A percentile compares a stretch with the other conserved stretches of the same genome.
Conservation (phyloP, 2,329 filamentous ascomycete genomes). For the Talaromyces islandicus region DNA sequence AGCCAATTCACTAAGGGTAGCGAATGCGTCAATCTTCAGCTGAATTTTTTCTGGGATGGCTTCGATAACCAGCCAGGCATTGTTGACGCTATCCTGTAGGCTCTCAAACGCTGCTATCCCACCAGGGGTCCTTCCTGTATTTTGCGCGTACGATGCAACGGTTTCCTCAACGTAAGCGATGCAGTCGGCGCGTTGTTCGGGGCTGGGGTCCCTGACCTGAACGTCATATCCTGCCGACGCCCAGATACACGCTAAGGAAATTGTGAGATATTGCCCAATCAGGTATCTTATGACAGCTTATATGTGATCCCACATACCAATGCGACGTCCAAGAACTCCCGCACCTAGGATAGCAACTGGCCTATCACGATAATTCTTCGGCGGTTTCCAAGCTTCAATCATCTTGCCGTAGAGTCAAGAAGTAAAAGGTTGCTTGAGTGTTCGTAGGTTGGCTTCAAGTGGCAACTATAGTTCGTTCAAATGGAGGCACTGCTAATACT, state of each 20-base stretch:
- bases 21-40: not conserved
- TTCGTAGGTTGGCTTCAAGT: too few species aligned
- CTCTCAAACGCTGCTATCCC: not conserved
- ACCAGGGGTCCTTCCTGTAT: not conserved
- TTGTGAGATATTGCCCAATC: too few species aligned
- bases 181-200: conserved; percentile 23
- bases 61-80: conserved; percentile 1
- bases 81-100: not conserved
- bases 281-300: too few species aligned
- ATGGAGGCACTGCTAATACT: too few species aligned
- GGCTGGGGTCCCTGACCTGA: conserved; percentile 23
- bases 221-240: conserved; percentile 28
- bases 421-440: too few species aligned
- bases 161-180: not conserved
- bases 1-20: conserved; percentile 34
- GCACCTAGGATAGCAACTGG: conserved; percentile 38
- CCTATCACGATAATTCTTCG: conserved; percentile 25
- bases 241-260: conserved; percentile 28
- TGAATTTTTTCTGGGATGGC: not conserved
- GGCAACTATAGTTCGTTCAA: too few species aligned
- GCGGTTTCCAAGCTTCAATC: conserved; percentile 17
- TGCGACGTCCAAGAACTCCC: conserved; percentile 36
- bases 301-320: too few species aligned
- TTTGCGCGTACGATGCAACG: not conserved
- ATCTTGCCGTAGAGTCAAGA: too few species aligned